Conservation (phyloP, 1,284 basidiomycete species). For the Cutaneotrichosporon sp. region DNA sequence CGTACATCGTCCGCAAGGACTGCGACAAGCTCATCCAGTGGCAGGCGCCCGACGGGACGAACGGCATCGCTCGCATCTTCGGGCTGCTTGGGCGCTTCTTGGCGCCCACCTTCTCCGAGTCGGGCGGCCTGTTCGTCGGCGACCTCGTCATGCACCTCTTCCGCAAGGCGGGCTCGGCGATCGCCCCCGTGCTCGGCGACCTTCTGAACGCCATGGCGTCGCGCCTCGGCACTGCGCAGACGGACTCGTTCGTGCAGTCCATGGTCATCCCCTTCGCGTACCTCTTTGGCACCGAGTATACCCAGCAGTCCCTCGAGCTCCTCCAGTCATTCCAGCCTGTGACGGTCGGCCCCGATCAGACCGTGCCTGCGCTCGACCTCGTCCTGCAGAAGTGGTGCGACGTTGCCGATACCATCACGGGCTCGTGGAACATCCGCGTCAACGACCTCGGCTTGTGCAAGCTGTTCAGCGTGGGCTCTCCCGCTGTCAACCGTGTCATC, state of each 20-base stretch:
- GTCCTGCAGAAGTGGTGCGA: slow-evolving; percentile 90
- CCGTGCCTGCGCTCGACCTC: slow-evolving; percentile 65
- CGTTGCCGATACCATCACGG: slow-evolving; percentile 88
- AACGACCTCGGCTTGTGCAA: slow-evolving; percentile 77
- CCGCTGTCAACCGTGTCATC: slow-evolving; percentile 64
- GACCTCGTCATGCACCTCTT: slow-evolving; percentile 92
- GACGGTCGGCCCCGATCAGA: slow-evolving; percentile 56
- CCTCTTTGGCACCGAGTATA: slow-evolving; percentile 75
- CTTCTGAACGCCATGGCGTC: slow-evolving; percentile 78
- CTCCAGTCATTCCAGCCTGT: slow-evolving; percentile 63
- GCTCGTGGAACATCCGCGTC: slow-evolving; percentile 85
- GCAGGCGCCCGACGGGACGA: slow-evolving; percentile 66
- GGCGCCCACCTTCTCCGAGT: slow-evolving; percentile 64
- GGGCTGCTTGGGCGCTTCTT: slow-evolving; percentile 74
- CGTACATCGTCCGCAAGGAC: slow-evolving; percentile 83
- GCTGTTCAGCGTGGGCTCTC: slow-evolving; percentile 68
- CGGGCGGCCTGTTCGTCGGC: slow-evolving; percentile 87
- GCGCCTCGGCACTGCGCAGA: slow-evolving; percentile 78
- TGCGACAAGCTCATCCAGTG: slow-evolving; percentile 74
- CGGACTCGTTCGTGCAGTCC: slow-evolving; percentile 79
- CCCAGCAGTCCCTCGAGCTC: slow-evolving; percentile 71
- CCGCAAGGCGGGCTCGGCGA: slow-evolving; percentile 71
- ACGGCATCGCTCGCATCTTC: slow-evolving; percentile 73
- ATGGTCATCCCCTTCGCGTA: slow-evolving; percentile 91
- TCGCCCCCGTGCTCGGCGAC: slow-evolving; percentile 69